phyloP scores from a whole-genome alignment of 768 basidiomycete genomes.

The Pulveroboletus frians region DNA sequence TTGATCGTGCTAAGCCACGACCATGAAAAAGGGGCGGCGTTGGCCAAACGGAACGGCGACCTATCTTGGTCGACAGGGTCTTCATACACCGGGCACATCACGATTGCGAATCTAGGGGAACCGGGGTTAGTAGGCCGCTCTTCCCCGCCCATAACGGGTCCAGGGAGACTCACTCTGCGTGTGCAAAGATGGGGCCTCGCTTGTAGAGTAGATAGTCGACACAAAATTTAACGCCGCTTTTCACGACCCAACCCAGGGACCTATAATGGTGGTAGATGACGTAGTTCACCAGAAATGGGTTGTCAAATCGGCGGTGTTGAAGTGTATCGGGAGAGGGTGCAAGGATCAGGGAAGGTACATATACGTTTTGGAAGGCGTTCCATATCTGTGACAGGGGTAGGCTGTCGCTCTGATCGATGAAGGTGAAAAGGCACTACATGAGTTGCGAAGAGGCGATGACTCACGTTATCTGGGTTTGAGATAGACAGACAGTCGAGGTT shows the following conservation, averaged over 20 bases:
- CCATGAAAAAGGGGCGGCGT: conserved; percentile 78
- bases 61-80: conserved; percentile 64
- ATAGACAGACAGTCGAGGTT: conserved; percentile 77
- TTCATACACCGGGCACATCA: conserved; percentile 89
- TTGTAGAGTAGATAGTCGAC: conserved; percentile 93
- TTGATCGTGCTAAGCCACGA: conserved; percentile 96
- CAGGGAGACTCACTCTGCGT: conserved; percentile 74
- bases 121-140: neutral
- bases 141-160: neutral
- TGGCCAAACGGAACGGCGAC: conserved; percentile 62
- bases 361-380: conserved; percentile 54
- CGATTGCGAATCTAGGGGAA: conserved; percentile 70
- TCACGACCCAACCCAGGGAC: conserved; percentile 94
- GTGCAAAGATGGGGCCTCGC: conserved; percentile 88
- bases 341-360: conserved; percentile 40
- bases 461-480: conserved; percentile 59
- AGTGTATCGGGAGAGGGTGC: conserved; percentile 26
- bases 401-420: conserved; percentile 40
- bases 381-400: conserved; percentile 58
- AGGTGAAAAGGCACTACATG: neutral
- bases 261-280: conserved; percentile 92
- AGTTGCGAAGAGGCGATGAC: conserved; percentile 14
- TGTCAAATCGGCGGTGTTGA: conserved; percentile 60
- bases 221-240: conserved; percentile 95
- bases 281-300: conserved; percentile 89